Conservation (phyloP, 768 basidiomycete species). For the Leccinum barrowsii region DNA sequence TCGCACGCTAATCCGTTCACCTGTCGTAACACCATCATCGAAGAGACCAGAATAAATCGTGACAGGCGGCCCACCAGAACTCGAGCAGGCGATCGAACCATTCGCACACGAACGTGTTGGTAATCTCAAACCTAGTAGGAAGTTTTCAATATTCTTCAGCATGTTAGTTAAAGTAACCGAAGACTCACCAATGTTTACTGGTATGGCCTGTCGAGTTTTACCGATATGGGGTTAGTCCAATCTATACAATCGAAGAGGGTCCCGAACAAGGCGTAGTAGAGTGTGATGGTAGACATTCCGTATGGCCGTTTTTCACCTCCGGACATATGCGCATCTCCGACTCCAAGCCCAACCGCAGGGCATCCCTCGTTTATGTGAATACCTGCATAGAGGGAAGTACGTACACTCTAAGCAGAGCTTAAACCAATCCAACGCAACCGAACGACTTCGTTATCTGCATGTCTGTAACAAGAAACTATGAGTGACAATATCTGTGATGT, state of each 20-base stretch:
- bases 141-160: not conserved
- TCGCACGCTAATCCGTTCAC: not conserved
- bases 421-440: not conserved
- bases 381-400: too few species aligned
- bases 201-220: not conserved
- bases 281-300: not conserved
- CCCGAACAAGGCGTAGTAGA: not conserved
- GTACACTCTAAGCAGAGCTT: not conserved
- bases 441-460: not conserved
- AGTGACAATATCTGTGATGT: not conserved
- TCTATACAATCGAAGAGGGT: not conserved
- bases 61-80: not conserved
- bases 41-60: not conserved
- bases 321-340: not conserved
- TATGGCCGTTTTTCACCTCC: not conserved
- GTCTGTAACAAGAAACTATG: not conserved
- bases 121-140: not conserved
- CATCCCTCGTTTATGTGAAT: not conserved
- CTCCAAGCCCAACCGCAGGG: not conserved
- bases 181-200: not conserved
- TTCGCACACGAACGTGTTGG: not conserved
- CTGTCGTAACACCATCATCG: not conserved
- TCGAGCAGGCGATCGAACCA: not conserved
- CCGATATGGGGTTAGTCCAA: not conserved
- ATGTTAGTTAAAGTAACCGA: not conserved